Evolutionary conservation across 192 early-diverging fungal species (phyloP).

Genomic region (Coemansia sp.): DNA sequence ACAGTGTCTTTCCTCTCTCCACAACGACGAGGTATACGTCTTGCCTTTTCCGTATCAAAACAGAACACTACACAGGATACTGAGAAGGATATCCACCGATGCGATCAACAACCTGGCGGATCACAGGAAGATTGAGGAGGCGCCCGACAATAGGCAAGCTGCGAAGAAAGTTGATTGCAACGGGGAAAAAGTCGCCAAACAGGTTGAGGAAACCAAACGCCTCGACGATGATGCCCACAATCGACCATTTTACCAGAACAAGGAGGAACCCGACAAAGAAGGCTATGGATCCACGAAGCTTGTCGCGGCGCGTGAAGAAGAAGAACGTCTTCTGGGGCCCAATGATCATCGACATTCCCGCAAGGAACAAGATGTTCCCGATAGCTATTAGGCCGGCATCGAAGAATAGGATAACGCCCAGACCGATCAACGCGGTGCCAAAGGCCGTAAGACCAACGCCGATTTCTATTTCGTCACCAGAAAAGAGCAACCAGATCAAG

Average conservation of each 20-base stretch:
- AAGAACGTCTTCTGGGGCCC: constrained; percentile 81
- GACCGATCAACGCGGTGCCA: constrained; percentile 86
- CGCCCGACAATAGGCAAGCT: constrained; percentile 88
- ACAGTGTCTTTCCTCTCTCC: too few species aligned
- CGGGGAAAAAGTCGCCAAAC: constrained; percentile 99
- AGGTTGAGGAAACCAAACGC: constrained; percentile 95
- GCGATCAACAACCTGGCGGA: constrained; percentile 66
- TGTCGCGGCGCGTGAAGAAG: constrained; percentile 78
- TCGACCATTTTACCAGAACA: constrained; percentile 88
- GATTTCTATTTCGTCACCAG: constrained; percentile 60
- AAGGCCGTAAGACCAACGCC: constrained; percentile 94
- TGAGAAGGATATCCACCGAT: constrained; percentile 46
- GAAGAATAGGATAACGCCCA: constrained; percentile 95
- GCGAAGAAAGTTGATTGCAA: constrained; percentile 84
- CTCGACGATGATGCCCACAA: constrained; percentile 87
- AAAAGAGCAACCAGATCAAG: not conserved
- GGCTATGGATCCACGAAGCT: constrained; percentile 83
- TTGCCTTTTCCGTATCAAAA: not conserved
- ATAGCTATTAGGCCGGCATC: constrained; percentile 94
- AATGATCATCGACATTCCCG: constrained; percentile 87
- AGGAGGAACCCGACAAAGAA: constrained; percentile 88
- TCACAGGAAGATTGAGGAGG: constrained; percentile 78
- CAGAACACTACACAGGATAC: constrained; percentile 41
- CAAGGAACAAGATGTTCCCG: constrained; percentile 92
- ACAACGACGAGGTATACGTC: not conserved